These are phyloP conservation scores for Aspergillus sp. DNA, from an alignment of 2,329 filamentous ascomycete genomes.

Conservation along the genomic window DNA sequence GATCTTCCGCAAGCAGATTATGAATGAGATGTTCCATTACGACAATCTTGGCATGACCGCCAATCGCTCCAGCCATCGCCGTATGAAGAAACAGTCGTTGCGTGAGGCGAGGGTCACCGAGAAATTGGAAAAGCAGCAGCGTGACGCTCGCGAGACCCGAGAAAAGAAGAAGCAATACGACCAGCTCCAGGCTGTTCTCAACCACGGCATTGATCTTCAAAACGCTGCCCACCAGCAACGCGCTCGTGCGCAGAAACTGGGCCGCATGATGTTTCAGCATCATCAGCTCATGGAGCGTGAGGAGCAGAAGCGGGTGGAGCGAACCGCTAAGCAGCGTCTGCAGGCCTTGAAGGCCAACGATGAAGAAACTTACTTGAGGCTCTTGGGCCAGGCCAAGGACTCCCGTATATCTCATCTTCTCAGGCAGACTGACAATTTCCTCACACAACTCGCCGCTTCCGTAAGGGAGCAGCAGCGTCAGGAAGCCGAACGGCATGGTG, in stretches of 20 bases:
- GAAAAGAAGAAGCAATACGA: constrained; percentile 97
- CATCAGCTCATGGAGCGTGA: constrained; percentile 98
- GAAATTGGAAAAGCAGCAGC: constrained; percentile 97
- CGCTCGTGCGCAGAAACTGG: constrained; percentile 72
- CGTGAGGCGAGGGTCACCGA: constrained; percentile 94
- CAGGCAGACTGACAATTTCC: constrained; percentile 93
- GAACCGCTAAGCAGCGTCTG: constrained; percentile 97
- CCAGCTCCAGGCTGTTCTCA: constrained; percentile 77
- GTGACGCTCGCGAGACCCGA: constrained; percentile 86
- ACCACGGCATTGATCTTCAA: constrained; percentile 69
- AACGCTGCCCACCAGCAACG: constrained; percentile 58
- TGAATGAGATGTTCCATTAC: constrained; percentile 85
- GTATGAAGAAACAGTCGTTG: constrained; percentile 94
- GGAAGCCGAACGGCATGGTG: constrained; percentile 68
- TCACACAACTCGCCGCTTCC: constrained; percentile 87
- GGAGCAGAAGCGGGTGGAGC: constrained; percentile 95
- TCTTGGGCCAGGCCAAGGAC: constrained; percentile 97
- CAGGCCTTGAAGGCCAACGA: constrained; percentile 98
- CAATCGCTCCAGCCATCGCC: constrained; percentile 79
- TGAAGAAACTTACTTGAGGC: constrained; percentile 95
- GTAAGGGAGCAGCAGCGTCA: constrained; percentile 89
- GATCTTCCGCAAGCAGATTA: constrained; percentile 73
- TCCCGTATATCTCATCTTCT: constrained; percentile 97
- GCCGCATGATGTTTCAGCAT: constrained; percentile 76
- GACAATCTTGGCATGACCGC: constrained; percentile 97